Base-by-base conservation (phyloP, 2,329 filamentous ascomycete species). In the Niveomyces coronatus region DNA sequence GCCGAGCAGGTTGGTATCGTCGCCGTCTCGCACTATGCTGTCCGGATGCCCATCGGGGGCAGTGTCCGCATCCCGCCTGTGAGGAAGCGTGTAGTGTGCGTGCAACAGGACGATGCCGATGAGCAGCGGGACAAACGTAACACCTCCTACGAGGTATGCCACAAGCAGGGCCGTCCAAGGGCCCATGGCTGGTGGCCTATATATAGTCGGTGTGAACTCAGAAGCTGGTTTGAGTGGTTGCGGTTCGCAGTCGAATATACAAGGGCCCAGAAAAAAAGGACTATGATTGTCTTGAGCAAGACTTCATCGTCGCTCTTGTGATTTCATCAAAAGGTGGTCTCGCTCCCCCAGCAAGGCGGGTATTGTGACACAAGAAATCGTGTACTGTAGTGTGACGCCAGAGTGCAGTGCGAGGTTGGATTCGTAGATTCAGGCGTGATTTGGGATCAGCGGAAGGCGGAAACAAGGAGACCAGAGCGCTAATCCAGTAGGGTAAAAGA, bases 91-190 rank as follows among this genome's bases (percentile, higher is more conserved):
- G 41, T 81, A 63, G 64, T 87, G 79, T 47, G 76, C 76, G 57
- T 87, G 76, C 23, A 76, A 55, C 37, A 88, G 54, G 40, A 85
- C 50, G 33, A 72, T 59, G 31, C 63, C 55, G 37, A 88, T 45
- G 43, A 87, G 51, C 4, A 94, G 65, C 20, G 88, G 88, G 42
- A 94, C 56, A 56, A 95, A 89, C 41, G 88, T 94, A 54, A 95
- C 58, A 52, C 88, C 89, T 60, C 88, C 88, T 42, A 94, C 63
- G 47, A 94, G 57, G 68, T 94, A 95, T 57, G 82, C 72, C 53
- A 82, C 59, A 47, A 93, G 66, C 53, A 89, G 78, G 49, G 56
- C 56, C 22, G 64, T 64, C 63, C 69, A 74, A 50, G 60, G 54
- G 44, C 62, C 64, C 71, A 76, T 75, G 41, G 35, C 31, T 15